Base-by-base conservation (phyloP, 1,284 basidiomycete genomes). In the Cutaneotrichosporon dermatis region DNA sequence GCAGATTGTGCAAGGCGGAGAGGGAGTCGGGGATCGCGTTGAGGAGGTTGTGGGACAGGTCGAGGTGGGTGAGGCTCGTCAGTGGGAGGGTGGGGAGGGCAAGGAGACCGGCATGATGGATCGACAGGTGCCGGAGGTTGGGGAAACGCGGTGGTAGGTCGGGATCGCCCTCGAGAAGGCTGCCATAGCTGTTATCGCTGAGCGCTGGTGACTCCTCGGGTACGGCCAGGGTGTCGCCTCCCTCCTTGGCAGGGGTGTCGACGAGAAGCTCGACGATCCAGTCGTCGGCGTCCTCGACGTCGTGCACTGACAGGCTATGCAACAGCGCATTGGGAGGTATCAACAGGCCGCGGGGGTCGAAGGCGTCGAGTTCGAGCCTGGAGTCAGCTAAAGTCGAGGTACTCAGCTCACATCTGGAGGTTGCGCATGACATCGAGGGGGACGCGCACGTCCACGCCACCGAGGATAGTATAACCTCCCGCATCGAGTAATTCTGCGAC, bases 1-100 rank as follows among this genome's bases (percentile, higher is more conserved):
- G 79, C 50, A 98, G 88, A 61, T 86, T 88, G 69, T 87, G 85
- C 8, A 97, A 83, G 0, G 81, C 73, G 6, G 86, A 83, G 15
- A 98, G 83, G 0, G 74, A 68, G 2, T 72, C 50, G 0, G 77
- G 76, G 6, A 98, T 82, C 0, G 83, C 78, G 35, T 82, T 78
- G 5, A 98, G 84, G 3, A 96, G 83, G 37, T 90, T 93, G 61
- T 87, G 86, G 1, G 90, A 92, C 9, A 94, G 82, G 71, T 94
- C 92, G 65, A 96, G 86, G 71, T 96, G 92, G 4, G 92, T 94
- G 25, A 99, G 84, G 40, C 83, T 84, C 0, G 90, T 88, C 75
- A 94, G 93, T 0, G 92, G 86, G 35, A 92, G 81, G 3, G 56
- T 34, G 4, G 77, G 77, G 16, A 79, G 64, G 13, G 63, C 59